These are phyloP conservation scores for Chenopodium album DNA, from an alignment of 148 eudicot species.

Conservation along the genomic window DNA sequence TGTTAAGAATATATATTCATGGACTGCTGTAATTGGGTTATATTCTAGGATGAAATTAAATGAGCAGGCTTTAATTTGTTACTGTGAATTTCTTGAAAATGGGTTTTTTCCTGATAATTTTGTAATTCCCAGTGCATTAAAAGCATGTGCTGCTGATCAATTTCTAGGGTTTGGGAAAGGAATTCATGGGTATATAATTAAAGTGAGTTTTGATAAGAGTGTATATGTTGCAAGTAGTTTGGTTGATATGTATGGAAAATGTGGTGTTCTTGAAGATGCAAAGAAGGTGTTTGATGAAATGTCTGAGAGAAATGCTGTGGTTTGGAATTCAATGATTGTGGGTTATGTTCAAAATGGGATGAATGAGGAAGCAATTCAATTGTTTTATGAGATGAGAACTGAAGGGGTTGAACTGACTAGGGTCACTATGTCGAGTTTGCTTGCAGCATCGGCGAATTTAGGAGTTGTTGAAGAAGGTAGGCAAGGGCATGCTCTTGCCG, in stretches of 20 bases:
- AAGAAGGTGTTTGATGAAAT: conserved; percentile 44
- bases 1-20: conserved; percentile 43
- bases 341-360: conserved; percentile 56
- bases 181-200: conserved; percentile 50
- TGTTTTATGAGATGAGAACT: conserved; percentile 47
- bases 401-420: conserved; percentile 53
- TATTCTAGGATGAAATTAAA: conserved; percentile 38
- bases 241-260: conserved; percentile 68
- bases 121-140: conserved; percentile 52
- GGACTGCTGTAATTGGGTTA: conserved; percentile 56
- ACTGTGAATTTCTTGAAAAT: conserved; percentile 43
- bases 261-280: conserved; percentile 46
- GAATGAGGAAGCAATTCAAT: conserved; percentile 46
- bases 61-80: conserved; percentile 35
- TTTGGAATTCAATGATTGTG: conserved; percentile 55
- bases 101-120: conserved; percentile 40
- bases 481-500: conserved; percentile 56
- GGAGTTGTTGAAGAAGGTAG: conserved; percentile 44
- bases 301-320: conserved; percentile 47
- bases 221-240: conserved; percentile 57
- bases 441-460: conserved; percentile 54
- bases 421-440: conserved; percentile 47
- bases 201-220: conserved; percentile 44
- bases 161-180: conserved; percentile 41
- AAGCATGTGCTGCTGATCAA: conserved; percentile 53